Evolutionary conservation across 179 eudicot species (phyloP), one percentile per base, ranked within the genome.

Genomic region (Monotropa hypopitys): DNA sequence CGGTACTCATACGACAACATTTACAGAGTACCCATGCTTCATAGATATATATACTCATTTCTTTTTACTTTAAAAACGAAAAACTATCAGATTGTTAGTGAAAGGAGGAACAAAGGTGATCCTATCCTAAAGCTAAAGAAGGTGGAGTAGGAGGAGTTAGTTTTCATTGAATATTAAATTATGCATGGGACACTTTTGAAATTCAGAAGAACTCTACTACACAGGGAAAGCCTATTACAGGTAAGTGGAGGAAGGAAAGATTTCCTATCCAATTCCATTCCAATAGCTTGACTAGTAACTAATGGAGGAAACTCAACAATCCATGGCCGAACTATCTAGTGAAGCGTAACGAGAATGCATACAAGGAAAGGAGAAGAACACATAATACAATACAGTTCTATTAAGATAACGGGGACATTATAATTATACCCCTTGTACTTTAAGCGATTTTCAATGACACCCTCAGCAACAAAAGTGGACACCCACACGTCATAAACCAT

Each of bases 211-310:
- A 42, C 50, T 68, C 51, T 68, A 40, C 50, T 42, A 42, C 72
- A 42, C 5, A 43, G 32, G 18, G 72, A 43, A 69, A 69, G 7
- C 51, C 20, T 45, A 53, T 43, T 43, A 69, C 13, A 2, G 49
- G 51, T 69, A 43, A 46, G 43, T 66, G 16, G 21, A 38, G 51
- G n/a, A 45, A 69, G 33, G 4, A 16, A 43, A 21, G 5, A 42
- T 32, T 69, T 43, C 33, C 40, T 69, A 69, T 69, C 51, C 43
- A 32, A 69, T 69, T 69, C 72, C 50, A 69, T 69, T 69, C 47
- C 32, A 69, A 32, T 69, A 23, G 72, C 72, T 69, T 12, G 72
- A 69, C 72, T 32, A 69, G 50, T 43, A 69, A 69, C 50, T 20
- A 11, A 42, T 3, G 50, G 51, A 7, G 13, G 26, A 21, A 69